Percentiles rank a stretch among this genome's conserved stretches.
Evolutionary conservation across 768 basidiomycete species (phyloP).

Genomic region (Auricularia heimuer): DNA sequence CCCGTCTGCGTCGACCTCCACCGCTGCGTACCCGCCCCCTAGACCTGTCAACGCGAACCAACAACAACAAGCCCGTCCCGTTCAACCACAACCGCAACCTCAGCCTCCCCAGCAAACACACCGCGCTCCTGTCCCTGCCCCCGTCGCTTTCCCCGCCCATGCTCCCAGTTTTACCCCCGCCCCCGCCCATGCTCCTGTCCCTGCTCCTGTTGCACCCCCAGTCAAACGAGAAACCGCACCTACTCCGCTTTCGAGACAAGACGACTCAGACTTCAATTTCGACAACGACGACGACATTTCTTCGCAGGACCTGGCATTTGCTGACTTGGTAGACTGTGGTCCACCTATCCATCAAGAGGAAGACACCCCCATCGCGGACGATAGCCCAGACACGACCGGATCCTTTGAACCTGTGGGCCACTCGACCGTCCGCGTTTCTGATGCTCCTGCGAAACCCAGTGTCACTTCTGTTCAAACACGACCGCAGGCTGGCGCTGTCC

Average conservation of each 20-base stretch:
- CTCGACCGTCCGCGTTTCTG: conserved; percentile 1
- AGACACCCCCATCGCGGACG: conserved; percentile 49
- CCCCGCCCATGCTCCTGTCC: conserved; percentile 5
- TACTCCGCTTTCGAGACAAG: conserved; percentile 23
- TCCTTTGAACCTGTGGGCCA: conserved; percentile 5
- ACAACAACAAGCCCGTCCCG: conserved; percentile 26
- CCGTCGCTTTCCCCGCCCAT: background rate
- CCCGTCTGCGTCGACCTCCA: conserved; percentile 7
- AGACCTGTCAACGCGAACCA: background rate
- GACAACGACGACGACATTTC: conserved; percentile 33
- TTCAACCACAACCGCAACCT: conserved; percentile 1
- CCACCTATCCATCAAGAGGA: background rate
- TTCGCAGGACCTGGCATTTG: background rate
- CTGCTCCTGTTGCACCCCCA: background rate
- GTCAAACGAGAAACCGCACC: conserved; percentile 8
- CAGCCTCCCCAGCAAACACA: conserved; percentile 4
- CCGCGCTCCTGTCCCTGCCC: conserved; percentile 3
- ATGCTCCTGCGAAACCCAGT: too few relatives aligned
- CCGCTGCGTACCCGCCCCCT: background rate
- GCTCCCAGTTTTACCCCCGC: conserved; percentile 8
- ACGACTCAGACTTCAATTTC: conserved; percentile 42
- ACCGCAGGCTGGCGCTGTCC: too few relatives aligned
- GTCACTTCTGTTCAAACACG: too few relatives aligned
- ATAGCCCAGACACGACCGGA: conserved; percentile 37
- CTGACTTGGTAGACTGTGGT: background rate